Base-by-base conservation (phyloP, 140 eudicot genomes). In the Flaveria floridana region DNA sequence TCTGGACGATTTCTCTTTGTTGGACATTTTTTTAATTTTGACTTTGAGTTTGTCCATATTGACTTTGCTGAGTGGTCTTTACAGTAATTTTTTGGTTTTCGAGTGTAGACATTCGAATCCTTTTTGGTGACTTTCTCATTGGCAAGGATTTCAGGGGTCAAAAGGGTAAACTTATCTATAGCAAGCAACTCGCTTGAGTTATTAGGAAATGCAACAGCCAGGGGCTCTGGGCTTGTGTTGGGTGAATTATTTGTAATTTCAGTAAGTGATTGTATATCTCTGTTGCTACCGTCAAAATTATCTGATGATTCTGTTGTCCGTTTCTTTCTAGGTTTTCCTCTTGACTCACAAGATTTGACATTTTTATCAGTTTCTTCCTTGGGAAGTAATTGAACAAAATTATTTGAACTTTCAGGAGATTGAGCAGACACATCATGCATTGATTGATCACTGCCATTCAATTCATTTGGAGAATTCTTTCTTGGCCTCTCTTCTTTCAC, bases 401-500 rank as follows among this genome's bases (percentile, higher is more conserved):
- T 59, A 70, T 79, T 28, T 41, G 86, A 30, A 76, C 69, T 57
- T 56, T 53, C 81, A n/a, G 79, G 78, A 47, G 53, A 11, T 16
- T n/a, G 47, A 64, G n/a, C 48, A 64, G 47, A 9, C 50, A n/a
- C 37, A 64, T 64, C 70, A 14, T 28, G 70, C 50, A 12, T 64
- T 64, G 34, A 64, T 7, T 66, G 53, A 66, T 66, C 53, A 18
- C 14, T 39, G 28, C 2, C 16, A 39, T 66, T 30, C 34, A 4
- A 9, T 39, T 79, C 79, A 56, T 34, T 61, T 19, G 42, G 15
- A 11, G 88, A 81, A 25, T 37, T 55, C 90, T 88, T 86, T 82
- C 84, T 80, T 8, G 89, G 89, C 82, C 86, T 83, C 79, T 92
- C 92, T 82, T 78, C 80, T 73, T 58, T 67, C 56, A 68, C 14